phyloP scores from a whole-genome alignment of 2,329 filamentous ascomycete species.

The Diaporthe helianthi region DNA sequence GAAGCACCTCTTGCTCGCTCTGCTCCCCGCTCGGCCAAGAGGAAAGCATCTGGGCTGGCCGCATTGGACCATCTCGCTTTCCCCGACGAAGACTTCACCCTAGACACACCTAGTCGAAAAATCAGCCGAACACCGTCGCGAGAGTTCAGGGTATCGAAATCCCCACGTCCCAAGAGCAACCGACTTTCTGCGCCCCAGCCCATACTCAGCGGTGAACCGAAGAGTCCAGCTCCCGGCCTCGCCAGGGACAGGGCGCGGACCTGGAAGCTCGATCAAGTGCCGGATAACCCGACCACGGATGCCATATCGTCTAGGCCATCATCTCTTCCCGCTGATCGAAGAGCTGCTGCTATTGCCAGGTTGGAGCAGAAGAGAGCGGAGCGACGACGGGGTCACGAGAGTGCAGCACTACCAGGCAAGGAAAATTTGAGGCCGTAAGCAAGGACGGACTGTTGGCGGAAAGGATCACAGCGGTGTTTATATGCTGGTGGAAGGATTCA shows the following conservation, averaged over 20 bases:
- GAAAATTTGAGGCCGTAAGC: conserved; percentile 56
- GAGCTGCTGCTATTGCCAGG: conserved; percentile 61
- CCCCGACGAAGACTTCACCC: not conserved
- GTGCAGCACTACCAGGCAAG: conserved; percentile 50
- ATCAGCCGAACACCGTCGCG: conserved; percentile 9
- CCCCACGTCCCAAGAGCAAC: conserved; percentile 4
- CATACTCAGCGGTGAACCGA: not conserved
- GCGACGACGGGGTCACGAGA: conserved; percentile 49
- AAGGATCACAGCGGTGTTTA: conserved; percentile 16
- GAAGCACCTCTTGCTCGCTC: conserved; percentile 19
- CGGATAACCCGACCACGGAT: not conserved
- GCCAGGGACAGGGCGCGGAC: conserved; percentile 6
- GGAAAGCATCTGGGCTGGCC: conserved; percentile 19
- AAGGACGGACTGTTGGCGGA: conserved; percentile 24
- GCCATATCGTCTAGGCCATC: conserved; percentile 49
- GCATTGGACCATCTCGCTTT: not conserved
- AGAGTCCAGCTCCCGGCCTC: conserved; percentile 10
- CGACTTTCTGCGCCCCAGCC: not conserved
- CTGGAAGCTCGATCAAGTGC: conserved; percentile 16
- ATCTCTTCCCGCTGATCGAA: conserved; percentile 57
- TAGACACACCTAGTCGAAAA: conserved; percentile 19
- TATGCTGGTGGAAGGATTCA: conserved; percentile 27
- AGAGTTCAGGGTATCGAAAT: conserved; percentile 14
- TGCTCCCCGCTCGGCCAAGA: conserved; percentile 25
- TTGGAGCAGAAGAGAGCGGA: conserved; percentile 62